A percentile compares a stretch with the other conserved stretches of the same genome.
Conservation (phyloP, 495 filamentous ascomycete genomes). For the Penicillium cinerascens region DNA sequence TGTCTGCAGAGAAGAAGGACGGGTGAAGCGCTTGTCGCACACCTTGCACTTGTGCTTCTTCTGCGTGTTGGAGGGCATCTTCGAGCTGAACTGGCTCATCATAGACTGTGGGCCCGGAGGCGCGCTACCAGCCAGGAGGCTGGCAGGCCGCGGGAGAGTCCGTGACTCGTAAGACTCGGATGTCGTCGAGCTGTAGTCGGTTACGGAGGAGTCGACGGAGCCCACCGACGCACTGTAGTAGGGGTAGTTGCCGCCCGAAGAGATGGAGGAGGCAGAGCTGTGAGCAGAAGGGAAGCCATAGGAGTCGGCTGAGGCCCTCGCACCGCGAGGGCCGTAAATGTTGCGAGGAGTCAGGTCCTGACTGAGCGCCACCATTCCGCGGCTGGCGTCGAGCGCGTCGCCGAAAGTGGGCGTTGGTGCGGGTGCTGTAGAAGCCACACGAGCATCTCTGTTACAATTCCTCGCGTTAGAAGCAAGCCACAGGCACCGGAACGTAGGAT, state of each 20-base stretch:
- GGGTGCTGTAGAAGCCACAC: constrained; percentile 47
- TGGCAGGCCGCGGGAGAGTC: constrained; percentile 76
- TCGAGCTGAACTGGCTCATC: constrained; percentile 99
- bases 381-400: constrained; percentile 83
- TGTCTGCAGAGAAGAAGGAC: constrained; percentile 93
- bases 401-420: constrained; percentile 37
- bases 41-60: constrained; percentile 99
- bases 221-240: constrained; percentile 77
- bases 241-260: constrained; percentile 66
- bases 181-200: constrained; percentile 85
- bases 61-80: constrained; percentile 90
- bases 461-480: constrained; percentile 5
- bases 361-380: constrained; percentile 93
- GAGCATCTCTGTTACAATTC: constrained; percentile 49
- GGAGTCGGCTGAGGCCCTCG: constrained; percentile 75
- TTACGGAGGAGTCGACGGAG: constrained; percentile 85
- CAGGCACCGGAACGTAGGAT: constrained; percentile 15
- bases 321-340: constrained; percentile 70
- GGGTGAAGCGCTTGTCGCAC: constrained; percentile 97
- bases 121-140: constrained; percentile 58
- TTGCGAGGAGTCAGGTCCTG: constrained; percentile 79
- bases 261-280: constrained; percentile 93
- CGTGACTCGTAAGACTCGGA: constrained; percentile 86
- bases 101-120: constrained; percentile 91
- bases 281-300: constrained; percentile 92